These are phyloP conservation scores for Suillus cothurnatus DNA, from an alignment of 768 basidiomycete species.

Conservation along the genomic window DNA sequence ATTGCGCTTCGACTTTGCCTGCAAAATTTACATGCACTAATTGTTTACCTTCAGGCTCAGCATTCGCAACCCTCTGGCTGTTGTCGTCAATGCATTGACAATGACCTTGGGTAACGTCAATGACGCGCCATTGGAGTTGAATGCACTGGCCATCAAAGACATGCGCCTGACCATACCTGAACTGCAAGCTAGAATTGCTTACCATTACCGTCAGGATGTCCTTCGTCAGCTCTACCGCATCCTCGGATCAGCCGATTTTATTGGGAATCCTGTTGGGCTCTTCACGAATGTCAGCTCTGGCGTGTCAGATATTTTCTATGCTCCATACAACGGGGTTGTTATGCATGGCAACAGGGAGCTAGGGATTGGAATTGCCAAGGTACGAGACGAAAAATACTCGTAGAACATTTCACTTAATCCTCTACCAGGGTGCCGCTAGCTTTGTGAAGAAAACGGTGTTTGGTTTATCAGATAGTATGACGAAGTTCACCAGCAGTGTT, in stretches of 20 bases:
- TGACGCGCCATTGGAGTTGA: conserved; percentile 91
- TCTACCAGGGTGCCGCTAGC: conserved; percentile 86
- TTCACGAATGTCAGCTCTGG: conserved; percentile 99
- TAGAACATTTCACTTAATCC: conserved; percentile 16
- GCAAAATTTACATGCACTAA: conserved; percentile 9
- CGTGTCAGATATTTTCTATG: conserved; percentile 97
- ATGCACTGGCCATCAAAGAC: conserved; percentile 92
- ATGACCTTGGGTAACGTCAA: conserved; percentile 98
- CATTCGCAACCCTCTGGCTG: conserved; percentile 88
- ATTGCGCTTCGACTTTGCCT: neutral
- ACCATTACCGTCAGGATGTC: conserved; percentile 94
- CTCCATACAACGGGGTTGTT: conserved; percentile 95
- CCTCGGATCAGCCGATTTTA: conserved; percentile 97
- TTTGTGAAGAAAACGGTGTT: conserved; percentile 99
- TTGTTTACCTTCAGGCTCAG: conserved; percentile 50
- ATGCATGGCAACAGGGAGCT: conserved; percentile 95
- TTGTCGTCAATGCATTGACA: conserved; percentile 90
- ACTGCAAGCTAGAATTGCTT: conserved; percentile 78
- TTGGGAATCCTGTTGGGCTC: conserved; percentile 93
- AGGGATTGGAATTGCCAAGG: conserved; percentile 94
- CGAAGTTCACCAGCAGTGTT: conserved; percentile 97
- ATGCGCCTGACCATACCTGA: conserved; percentile 87
- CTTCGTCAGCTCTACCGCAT: conserved; percentile 94
- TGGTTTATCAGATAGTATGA: conserved; percentile 92
- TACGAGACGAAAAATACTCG: conserved; percentile 27